These are phyloP conservation scores for Syncephalastrum racemosum DNA, from an alignment of 371 early-diverging fungal genomes.

Conservation along the genomic window DNA sequence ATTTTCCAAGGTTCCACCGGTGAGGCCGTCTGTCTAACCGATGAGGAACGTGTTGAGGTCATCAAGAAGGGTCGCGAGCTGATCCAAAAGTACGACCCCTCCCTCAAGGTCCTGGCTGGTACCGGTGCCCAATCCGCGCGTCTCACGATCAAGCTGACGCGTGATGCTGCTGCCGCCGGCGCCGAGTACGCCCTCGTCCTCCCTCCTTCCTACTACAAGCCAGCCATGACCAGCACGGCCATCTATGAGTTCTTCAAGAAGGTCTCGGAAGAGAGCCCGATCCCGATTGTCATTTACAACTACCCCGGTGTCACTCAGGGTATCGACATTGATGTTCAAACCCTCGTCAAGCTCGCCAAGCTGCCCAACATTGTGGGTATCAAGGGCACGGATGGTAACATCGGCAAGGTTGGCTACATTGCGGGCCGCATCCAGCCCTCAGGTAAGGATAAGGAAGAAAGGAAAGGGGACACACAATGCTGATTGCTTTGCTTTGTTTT, in stretches of 20 bases:
- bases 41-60: slow-evolving; percentile 32
- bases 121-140: slow-evolving; percentile 39
- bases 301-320: slow-evolving; percentile 53
- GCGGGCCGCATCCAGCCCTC: slow-evolving; percentile 3
- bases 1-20: slow-evolving; percentile 50
- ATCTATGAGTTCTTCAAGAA: slow-evolving; percentile 28
- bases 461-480: neutral
- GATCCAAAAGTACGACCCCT: slow-evolving; percentile 30
- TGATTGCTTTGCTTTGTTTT: slow-evolving; percentile 1
- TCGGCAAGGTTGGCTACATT: slow-evolving; percentile 44
- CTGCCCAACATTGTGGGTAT: slow-evolving; percentile 46
- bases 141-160: slow-evolving; percentile 28
- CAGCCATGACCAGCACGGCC: slow-evolving; percentile 29
- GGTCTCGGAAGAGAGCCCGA: slow-evolving; percentile 43
- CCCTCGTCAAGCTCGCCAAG: slow-evolving; percentile 30
- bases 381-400: slow-evolving; percentile 52
- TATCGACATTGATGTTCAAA: slow-evolving; percentile 31
- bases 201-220: slow-evolving; percentile 46
- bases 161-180: slow-evolving; percentile 38
- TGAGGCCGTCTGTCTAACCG: slow-evolving; percentile 43
- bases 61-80: slow-evolving; percentile 27
- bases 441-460: slow-evolving; percentile 9
- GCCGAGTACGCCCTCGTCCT: slow-evolving; percentile 37
- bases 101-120: slow-evolving; percentile 38
- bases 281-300: slow-evolving; percentile 49